Percentiles rank a stretch among this genome's conserved stretches.
Evolutionary conservation across 1,284 basidiomycete genomes (phyloP).

Genomic region (Ganoderma multipileum): DNA sequence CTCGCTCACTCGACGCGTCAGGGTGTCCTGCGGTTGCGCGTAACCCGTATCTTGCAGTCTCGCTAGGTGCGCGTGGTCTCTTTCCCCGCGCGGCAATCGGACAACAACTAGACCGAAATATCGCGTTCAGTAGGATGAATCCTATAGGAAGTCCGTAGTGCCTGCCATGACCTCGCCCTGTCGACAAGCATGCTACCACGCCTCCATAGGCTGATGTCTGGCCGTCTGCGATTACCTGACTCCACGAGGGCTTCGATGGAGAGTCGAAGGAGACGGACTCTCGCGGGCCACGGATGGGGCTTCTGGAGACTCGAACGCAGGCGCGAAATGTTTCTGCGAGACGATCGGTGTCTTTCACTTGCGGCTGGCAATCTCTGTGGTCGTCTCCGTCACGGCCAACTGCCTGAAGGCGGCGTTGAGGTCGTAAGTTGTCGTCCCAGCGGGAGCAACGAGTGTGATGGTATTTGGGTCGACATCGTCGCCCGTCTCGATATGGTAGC

Average conservation of each 20-base stretch:
- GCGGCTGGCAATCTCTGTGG: slow-evolving; percentile 4
- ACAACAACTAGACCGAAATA: neutral
- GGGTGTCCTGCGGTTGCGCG: no score
- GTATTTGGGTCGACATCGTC: slow-evolving; percentile 64
- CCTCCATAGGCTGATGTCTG: slow-evolving; percentile 76
- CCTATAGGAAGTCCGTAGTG: neutral
- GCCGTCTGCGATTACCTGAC: slow-evolving; percentile 50
- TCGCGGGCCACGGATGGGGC: slow-evolving; percentile 90
- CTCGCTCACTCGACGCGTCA: no score
- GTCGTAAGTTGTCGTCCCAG: slow-evolving; percentile 56
- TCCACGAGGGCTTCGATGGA: slow-evolving; percentile 91
- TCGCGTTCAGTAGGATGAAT: neutral
- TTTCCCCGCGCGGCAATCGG: neutral
- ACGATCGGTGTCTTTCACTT: slow-evolving; percentile 20
- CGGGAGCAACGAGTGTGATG: slow-evolving; percentile 91
- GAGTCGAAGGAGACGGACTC: slow-evolving; percentile 75
- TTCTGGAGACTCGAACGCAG: slow-evolving; percentile 85
- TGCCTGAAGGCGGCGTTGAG: slow-evolving; percentile 36
- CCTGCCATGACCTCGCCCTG: neutral
- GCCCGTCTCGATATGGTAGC: slow-evolving; percentile 88
- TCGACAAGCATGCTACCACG: slow-evolving; percentile 47
- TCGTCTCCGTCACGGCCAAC: slow-evolving; percentile 8
- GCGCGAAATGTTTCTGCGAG: slow-evolving; percentile 31
- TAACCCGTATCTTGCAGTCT: no score
- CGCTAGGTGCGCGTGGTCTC: no score